Evolutionary conservation across 2,329 filamentous ascomycete species (phyloP).

Genomic region (Hypoxylon sp.): DNA sequence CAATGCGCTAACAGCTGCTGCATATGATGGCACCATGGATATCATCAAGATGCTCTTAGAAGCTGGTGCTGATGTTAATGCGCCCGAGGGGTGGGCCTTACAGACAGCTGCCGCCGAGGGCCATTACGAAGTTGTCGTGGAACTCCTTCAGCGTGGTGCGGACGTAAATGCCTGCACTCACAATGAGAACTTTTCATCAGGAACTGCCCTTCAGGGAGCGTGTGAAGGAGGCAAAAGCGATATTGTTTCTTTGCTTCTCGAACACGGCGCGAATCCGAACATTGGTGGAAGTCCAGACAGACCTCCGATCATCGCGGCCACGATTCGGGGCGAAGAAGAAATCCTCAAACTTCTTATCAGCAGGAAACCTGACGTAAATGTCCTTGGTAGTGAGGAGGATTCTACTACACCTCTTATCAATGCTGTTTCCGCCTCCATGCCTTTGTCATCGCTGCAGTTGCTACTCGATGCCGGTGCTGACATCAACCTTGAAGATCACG

Average conservation of each 20-base stretch:
- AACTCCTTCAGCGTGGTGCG: constrained; percentile 49
- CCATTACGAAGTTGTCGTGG: constrained; percentile 47
- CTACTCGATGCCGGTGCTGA: constrained; percentile 50
- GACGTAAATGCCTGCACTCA: constrained; percentile 47
- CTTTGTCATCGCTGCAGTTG: constrained; percentile 43
- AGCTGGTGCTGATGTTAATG: constrained; percentile 48
- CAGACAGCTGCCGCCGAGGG: constrained; percentile 50
- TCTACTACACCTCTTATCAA: constrained; percentile 50
- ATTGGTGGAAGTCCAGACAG: constrained; percentile 47
- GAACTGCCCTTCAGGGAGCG: constrained; percentile 53
- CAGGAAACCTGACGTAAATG: constrained; percentile 49
- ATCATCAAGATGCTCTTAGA: constrained; percentile 47
- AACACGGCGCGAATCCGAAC: constrained; percentile 50
- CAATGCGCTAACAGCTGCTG: constrained; percentile 51
- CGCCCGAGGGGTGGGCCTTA: constrained; percentile 49
- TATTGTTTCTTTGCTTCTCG: constrained; percentile 50
- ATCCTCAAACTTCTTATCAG: constrained; percentile 50
- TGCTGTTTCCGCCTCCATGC: constrained; percentile 49
- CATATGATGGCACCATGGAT: constrained; percentile 49
- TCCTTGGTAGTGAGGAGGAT: constrained; percentile 46
- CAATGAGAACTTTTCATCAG: constrained; percentile 43
- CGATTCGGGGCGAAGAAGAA: constrained; percentile 45
- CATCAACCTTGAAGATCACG: constrained; percentile 48
- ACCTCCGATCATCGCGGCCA: constrained; percentile 51
- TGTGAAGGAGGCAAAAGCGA: constrained; percentile 48